A percentile compares a stretch with the other conserved stretches of the same genome.
Evolutionary conservation across 2,329 filamentous ascomycete genomes (phyloP).

Genomic region (Monosporascus ibericus): DNA sequence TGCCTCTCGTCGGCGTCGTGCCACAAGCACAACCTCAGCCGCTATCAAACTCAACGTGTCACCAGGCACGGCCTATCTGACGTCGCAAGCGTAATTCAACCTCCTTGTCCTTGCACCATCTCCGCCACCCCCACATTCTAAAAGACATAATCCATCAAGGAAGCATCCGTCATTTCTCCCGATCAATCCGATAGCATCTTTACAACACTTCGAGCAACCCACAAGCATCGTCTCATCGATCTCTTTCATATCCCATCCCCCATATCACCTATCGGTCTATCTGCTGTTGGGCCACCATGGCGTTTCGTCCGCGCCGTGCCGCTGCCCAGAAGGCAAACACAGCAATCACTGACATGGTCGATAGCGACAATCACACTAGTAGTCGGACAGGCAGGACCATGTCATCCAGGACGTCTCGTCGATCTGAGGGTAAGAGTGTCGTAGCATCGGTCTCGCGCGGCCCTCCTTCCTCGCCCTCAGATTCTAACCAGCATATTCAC

Average conservation of each 20-base stretch:
- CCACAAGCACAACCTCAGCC: slow-evolving; percentile 2
- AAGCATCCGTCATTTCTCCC: neutral
- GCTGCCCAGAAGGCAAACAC: slow-evolving; percentile 39
- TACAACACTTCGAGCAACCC: neutral
- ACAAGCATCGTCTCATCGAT: slow-evolving; percentile 1
- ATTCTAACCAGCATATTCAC: slow-evolving; percentile 39
- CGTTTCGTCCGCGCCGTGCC: slow-evolving; percentile 32
- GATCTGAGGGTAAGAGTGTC: slow-evolving; percentile 40
- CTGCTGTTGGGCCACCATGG: slow-evolving; percentile 14
- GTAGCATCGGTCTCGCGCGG: slow-evolving; percentile 37
- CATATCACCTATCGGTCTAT: neutral
- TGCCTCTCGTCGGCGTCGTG: slow-evolving; percentile 16
- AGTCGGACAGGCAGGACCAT: slow-evolving; percentile 35
- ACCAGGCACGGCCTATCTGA: slow-evolving; percentile 9
- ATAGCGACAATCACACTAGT: slow-evolving; percentile 36
- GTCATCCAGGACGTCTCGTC: slow-evolving; percentile 42
- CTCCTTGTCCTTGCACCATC: slow-evolving; percentile 17
- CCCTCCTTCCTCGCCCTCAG: slow-evolving; percentile 37
- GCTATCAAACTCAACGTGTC: slow-evolving; percentile 10
- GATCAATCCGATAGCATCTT: neutral
- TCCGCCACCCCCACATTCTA: slow-evolving; percentile 4
- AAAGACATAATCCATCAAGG: neutral
- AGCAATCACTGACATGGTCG: slow-evolving; percentile 45
- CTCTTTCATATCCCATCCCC: neutral
- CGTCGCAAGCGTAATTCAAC: slow-evolving; percentile 24